Base-by-base conservation (phyloP, 192 early-diverging fungal genomes). In the Phlyctochytrium bullatum region DNA sequence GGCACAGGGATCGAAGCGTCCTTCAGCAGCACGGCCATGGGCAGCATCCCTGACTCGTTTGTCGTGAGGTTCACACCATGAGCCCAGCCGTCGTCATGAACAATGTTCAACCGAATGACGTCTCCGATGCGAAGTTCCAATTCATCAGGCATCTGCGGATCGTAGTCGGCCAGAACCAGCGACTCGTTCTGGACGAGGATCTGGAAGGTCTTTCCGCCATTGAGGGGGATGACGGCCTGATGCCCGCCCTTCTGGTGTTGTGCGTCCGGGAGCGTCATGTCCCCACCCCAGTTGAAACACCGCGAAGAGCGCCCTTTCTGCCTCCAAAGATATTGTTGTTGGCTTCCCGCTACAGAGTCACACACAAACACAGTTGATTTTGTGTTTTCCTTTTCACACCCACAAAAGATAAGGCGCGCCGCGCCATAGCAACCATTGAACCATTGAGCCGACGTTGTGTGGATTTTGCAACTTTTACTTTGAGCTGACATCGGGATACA, bases 401-500 rank as follows among this genome's bases (percentile, higher is more conserved):
- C n/a, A n/a, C n/a, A n/a, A n/a, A n/a, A n/a, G n/a, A n/a, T n/a
- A n/a, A n/a, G n/a, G n/a, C n/a, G n/a, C n/a, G n/a, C n/a, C n/a
- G n/a, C n/a, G n/a, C n/a, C n/a, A n/a, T n/a, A n/a, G n/a, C n/a
- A n/a, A n/a, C n/a, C n/a, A n/a, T n/a, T n/a, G n/a, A n/a, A n/a
- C n/a, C n/a, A n/a, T n/a, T n/a, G n/a, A n/a, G n/a, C n/a, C 40
- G n/a, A n/a, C 40, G 12, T 50, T n/a, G 40, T 50, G 40, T n/a
- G 40, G n/a, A 10, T 50, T 50, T 14, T 50, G 12, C 54, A 25
- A 57, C 27, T 27, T 25, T 10, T 14, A 24, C 54, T 57, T 24
- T 28, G 4, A 6, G 20, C 20, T 28, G 36, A 97, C 89, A 79
- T 97, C 90, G 0, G 76, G 78, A 64, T 98, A 98, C 6, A 98